Conservation (phyloP, 2,329 filamentous ascomycete genomes). For the Aspergillus sp. region DNA sequence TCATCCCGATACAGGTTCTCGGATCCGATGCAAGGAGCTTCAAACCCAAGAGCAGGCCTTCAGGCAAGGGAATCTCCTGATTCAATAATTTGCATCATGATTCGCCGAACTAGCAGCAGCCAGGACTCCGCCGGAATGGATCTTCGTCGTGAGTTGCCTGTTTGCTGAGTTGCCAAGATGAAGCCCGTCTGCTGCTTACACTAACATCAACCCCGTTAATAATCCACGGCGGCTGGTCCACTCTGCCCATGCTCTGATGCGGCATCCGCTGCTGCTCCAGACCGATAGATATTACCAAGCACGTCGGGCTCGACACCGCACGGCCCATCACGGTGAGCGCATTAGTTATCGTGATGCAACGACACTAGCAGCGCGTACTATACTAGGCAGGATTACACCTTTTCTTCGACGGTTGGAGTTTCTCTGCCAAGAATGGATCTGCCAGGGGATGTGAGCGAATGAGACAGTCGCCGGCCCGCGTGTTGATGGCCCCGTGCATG, state of each 20-base stretch:
- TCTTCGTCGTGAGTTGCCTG: not conserved
- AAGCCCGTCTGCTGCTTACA: not conserved
- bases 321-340: not conserved
- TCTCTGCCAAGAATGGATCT: conserved; percentile 12
- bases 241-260: not conserved
- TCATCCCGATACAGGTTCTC: no score
- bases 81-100: not conserved
- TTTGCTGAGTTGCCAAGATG: not conserved
- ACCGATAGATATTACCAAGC: not conserved
- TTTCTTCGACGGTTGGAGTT: not conserved
- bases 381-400: not conserved
- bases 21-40: no score
- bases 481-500: not conserved
- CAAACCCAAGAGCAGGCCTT: no score
- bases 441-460: conserved; percentile 3
- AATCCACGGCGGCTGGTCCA: not conserved
- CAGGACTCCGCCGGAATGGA: not conserved
- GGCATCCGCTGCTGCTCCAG: not conserved
- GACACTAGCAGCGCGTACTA: no score
- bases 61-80: not conserved
- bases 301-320: not conserved
- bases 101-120: not conserved
- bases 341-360: not conserved
- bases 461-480: not conserved
- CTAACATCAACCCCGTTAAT: not conserved